These are phyloP conservation scores for Globisporangium radiosum DNA, from an alignment of 352 stramenopile species.

Conservation along the genomic window DNA sequence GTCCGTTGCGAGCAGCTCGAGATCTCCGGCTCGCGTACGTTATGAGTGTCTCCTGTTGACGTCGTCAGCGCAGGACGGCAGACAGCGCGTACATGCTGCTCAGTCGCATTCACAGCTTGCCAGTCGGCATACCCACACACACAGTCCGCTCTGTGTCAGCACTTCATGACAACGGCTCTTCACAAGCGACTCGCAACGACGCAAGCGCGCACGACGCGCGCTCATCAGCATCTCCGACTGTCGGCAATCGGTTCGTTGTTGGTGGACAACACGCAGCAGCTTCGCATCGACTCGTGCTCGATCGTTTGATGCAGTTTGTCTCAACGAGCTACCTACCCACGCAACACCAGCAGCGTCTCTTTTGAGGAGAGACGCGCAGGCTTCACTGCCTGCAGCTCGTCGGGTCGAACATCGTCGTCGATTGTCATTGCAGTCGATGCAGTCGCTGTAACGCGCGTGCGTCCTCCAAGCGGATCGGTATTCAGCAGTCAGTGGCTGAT, in stretches of 20 bases:
- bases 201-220: too few relatives aligned
- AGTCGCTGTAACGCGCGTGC: background rate
- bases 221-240: background rate
- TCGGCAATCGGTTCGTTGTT: background rate
- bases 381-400: background rate
- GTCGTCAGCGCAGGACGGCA: too few relatives aligned
- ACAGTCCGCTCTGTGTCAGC: too few relatives aligned
- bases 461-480: too few relatives aligned
- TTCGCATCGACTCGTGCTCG: background rate
- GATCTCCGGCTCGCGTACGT: conserved; percentile 96
- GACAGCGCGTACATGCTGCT: too few relatives aligned
- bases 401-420: background rate
- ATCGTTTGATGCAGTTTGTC: background rate
- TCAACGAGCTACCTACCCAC: background rate
- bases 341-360: background rate
- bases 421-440: background rate
- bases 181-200: background rate
- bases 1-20: conserved; percentile 98
- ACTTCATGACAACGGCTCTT: too few relatives aligned
- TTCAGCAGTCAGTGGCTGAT: too few relatives aligned
- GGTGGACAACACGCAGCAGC: background rate
- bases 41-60: background rate
- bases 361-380: background rate
- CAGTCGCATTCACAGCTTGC: too few relatives aligned
- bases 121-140: too few relatives aligned